Percentiles rank a stretch among this genome's conserved stretches.
phyloP scores from a whole-genome alignment of 169 alveolate species.

The Cryptosporidium viatorum region DNA sequence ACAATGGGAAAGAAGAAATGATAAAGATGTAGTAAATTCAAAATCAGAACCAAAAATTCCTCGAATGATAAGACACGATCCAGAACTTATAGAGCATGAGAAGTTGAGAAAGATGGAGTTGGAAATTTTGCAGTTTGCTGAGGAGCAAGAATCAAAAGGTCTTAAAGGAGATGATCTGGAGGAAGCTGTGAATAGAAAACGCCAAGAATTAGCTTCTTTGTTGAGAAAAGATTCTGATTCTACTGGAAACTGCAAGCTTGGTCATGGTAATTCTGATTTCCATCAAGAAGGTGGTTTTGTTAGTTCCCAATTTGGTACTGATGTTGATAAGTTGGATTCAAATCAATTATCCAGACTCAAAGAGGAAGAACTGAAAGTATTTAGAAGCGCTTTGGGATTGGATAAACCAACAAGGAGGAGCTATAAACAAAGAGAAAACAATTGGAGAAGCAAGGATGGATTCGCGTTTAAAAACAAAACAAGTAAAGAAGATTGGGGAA shows the following conservation, averaged over 20 bases:
- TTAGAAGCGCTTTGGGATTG: conserved; percentile 68
- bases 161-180: conserved; percentile 38
- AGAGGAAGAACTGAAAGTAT: conserved; percentile 78
- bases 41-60: conserved; percentile 12
- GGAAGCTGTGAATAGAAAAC: conserved; percentile 21
- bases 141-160: conserved; percentile 38
- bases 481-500: background rate
- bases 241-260: too few relatives aligned
- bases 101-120: conserved; percentile 84
- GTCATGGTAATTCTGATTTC: background rate
- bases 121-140: conserved; percentile 76
- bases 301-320: background rate
- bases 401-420: conserved; percentile 17
- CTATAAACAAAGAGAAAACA: background rate
- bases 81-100: conserved; percentile 86
- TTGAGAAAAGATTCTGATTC: background rate
- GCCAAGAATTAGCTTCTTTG: background rate
- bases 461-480: background rate
- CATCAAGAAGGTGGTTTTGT: background rate
- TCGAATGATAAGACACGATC: conserved; percentile 74
- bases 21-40: conserved; percentile 76
- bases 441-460: background rate
- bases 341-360: conserved; percentile 31
- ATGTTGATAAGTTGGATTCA: background rate
- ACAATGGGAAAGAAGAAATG: conserved; percentile 75